Evolutionary conservation across 2,329 filamentous ascomycete genomes (phyloP).

Genomic region (Hymenoscyphus albidus): DNA sequence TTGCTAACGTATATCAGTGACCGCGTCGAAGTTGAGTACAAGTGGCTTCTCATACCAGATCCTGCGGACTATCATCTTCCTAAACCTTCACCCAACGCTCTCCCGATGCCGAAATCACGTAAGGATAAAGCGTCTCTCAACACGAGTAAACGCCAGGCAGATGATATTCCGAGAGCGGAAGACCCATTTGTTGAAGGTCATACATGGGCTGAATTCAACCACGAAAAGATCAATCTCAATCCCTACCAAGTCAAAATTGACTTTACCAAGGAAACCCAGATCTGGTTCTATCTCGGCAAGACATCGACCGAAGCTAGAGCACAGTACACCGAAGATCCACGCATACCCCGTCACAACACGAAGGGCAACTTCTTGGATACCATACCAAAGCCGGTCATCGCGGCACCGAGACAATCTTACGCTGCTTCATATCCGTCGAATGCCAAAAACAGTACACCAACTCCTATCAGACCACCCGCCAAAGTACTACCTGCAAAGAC

Average conservation of each 20-base stretch:
- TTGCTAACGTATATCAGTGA: conserved; percentile 54
- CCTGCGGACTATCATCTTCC: conserved; percentile 65
- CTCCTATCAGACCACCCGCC: conserved; percentile 34
- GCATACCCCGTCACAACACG: conserved; percentile 56
- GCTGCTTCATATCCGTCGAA: conserved; percentile 33
- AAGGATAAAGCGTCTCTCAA: conserved; percentile 65
- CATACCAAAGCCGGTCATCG: conserved; percentile 51
- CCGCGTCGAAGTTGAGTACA: conserved; percentile 76
- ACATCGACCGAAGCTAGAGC: conserved; percentile 85
- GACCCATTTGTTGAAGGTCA: conserved; percentile 65
- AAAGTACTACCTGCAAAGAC: conserved; percentile 31
- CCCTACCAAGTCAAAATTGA: conserved; percentile 65
- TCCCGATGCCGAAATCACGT: conserved; percentile 63
- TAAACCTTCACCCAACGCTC: conserved; percentile 70
- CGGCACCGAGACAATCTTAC: conserved; percentile 37
- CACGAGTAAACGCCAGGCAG: conserved; percentile 55
- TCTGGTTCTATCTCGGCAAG: conserved; percentile 87
- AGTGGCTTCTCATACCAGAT: conserved; percentile 73
- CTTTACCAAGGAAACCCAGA: conserved; percentile 64
- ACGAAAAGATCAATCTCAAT: conserved; percentile 53
- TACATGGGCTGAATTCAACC: conserved; percentile 78
- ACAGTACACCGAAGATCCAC: conserved; percentile 80
- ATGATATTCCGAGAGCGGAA: conserved; percentile 61
- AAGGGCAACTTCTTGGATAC: conserved; percentile 72
- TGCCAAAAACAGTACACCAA: conserved; percentile 24